Conservation (phyloP, 2,329 filamentous ascomycete species). For the Lojkania enalia region DNA sequence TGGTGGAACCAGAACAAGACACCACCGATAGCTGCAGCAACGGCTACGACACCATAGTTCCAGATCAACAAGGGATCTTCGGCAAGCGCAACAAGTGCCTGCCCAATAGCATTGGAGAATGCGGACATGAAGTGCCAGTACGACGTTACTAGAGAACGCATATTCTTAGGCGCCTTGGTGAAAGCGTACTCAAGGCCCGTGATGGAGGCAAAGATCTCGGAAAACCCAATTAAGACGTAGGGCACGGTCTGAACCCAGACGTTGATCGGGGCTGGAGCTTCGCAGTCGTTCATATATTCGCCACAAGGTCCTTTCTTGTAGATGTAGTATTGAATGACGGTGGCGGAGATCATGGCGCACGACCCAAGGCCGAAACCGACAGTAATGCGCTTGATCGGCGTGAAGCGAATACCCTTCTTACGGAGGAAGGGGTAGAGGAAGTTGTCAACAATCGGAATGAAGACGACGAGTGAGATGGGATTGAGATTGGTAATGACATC, state of each 20-base stretch:
- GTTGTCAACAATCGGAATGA: constrained; percentile 58
- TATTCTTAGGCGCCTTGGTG: constrained; percentile 77
- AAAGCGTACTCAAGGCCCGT: constrained; percentile 75
- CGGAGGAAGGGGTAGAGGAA: constrained; percentile 57
- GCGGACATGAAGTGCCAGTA: constrained; percentile 73
- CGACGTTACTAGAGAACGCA: constrained; percentile 74
- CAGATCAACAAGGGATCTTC: constrained; percentile 69
- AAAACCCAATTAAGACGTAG: constrained; percentile 59
- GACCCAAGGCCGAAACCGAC: constrained; percentile 55
- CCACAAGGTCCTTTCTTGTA: constrained; percentile 68
- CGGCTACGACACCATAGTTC: constrained; percentile 69
- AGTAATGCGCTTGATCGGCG: constrained; percentile 58
- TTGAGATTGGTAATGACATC: constrained; percentile 61
- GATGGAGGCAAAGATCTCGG: constrained; percentile 61
- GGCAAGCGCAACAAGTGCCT: constrained; percentile 66
- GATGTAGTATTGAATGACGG: constrained; percentile 61
- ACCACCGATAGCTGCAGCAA: constrained; percentile 65
- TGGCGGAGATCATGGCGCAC: constrained; percentile 54
- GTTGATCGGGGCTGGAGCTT: constrained; percentile 62
- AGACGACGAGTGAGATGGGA: constrained; percentile 57
- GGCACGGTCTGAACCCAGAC: constrained; percentile 60
- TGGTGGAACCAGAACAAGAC: constrained; percentile 70
- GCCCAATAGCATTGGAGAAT: constrained; percentile 69
- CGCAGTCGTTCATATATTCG: constrained; percentile 58
- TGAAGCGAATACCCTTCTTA: constrained; percentile 53